Evolutionary conservation across 1,284 basidiomycete genomes (phyloP).

Genomic region (Golubevia sp.): DNA sequence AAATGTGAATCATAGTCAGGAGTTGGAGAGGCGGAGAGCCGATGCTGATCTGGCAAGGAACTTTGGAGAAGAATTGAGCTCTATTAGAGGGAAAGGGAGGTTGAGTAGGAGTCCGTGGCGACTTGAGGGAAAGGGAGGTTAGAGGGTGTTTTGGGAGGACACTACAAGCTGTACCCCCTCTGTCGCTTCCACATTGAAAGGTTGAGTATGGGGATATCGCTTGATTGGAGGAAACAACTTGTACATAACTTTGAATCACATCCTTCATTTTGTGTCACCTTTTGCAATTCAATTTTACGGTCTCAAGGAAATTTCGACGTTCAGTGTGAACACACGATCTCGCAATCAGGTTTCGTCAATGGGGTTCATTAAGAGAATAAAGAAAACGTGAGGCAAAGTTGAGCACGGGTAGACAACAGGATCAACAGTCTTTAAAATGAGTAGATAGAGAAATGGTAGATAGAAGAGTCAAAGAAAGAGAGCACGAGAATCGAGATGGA

Average conservation of each 20-base stretch:
- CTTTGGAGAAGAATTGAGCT: conserved; percentile 30
- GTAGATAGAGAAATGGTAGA: not conserved
- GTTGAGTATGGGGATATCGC: too few species aligned
- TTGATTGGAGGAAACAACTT: too few species aligned
- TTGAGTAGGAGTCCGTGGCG: conserved; percentile 25
- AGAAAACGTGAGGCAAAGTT: not conserved
- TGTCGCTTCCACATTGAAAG: too few species aligned
- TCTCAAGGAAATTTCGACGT: too few species aligned
- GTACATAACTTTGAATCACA: too few species aligned
- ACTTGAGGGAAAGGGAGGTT: too few species aligned
- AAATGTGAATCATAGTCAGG: conserved; percentile 3
- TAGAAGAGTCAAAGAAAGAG: not conserved
- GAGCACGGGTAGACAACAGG: not conserved
- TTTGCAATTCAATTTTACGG: too few species aligned
- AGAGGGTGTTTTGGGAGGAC: too few species aligned
- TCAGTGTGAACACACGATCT: too few species aligned
- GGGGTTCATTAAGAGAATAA: not conserved
- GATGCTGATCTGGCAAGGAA: conserved; percentile 37
- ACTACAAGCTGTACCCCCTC: too few species aligned
- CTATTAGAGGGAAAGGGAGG: conserved; percentile 20
- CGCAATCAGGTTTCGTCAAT: too few species aligned
- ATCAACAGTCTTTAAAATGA: not conserved
- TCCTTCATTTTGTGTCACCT: too few species aligned
- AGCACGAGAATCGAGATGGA: not conserved
- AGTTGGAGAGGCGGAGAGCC: conserved; percentile 23